phyloP scores from a whole-genome alignment of 1,284 basidiomycete species.

The Ceratobasidium papillatum region DNA sequence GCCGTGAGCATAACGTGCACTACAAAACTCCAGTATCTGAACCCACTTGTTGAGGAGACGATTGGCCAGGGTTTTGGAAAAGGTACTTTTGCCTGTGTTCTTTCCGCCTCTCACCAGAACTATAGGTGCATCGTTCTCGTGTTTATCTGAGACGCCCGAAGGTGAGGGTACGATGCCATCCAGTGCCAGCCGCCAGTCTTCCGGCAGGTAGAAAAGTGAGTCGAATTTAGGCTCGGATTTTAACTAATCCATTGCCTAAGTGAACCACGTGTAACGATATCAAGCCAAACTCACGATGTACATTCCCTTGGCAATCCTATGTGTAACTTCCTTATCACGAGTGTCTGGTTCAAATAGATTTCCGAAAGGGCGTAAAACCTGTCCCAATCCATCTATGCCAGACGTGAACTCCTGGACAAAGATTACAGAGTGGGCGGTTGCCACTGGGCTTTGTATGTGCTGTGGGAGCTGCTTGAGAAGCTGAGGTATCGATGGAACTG shows the following conservation, averaged over 20 bases:
- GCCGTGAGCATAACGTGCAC: neutral
- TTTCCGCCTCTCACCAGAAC: slow-evolving; percentile 83
- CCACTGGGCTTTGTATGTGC: slow-evolving; percentile 42
- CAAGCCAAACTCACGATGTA: slow-evolving; percentile 61
- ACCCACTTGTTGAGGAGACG: slow-evolving; percentile 65
- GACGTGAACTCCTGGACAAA: slow-evolving; percentile 63
- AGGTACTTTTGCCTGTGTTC: slow-evolving; percentile 89
- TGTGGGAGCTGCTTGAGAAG: slow-evolving; percentile 39
- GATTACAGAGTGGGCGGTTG: slow-evolving; percentile 55
- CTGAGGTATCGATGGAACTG: slow-evolving; percentile 32
- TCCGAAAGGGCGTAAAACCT: slow-evolving; percentile 68
- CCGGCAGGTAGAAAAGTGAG: slow-evolving; percentile 57
- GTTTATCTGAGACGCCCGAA: slow-evolving; percentile 39
- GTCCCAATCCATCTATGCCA: slow-evolving; percentile 69
- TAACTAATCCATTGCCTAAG: slow-evolving; percentile 16
- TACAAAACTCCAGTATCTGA: slow-evolving; percentile 3
- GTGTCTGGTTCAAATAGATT: slow-evolving; percentile 62
- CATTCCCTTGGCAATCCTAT: slow-evolving; percentile 61
- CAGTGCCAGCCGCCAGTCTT: slow-evolving; percentile 67
- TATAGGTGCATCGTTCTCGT: slow-evolving; percentile 49
- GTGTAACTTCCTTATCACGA: slow-evolving; percentile 48
- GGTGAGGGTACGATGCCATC: slow-evolving; percentile 40
- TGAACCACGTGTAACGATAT: neutral
- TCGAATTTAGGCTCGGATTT: slow-evolving; percentile 49
- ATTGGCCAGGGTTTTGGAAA: slow-evolving; percentile 81